Percentiles rank a stretch among this genome's conserved stretches.
phyloP scores from a whole-genome alignment of 2,329 filamentous ascomycete species.

The Arthrobotrys megalospora region DNA sequence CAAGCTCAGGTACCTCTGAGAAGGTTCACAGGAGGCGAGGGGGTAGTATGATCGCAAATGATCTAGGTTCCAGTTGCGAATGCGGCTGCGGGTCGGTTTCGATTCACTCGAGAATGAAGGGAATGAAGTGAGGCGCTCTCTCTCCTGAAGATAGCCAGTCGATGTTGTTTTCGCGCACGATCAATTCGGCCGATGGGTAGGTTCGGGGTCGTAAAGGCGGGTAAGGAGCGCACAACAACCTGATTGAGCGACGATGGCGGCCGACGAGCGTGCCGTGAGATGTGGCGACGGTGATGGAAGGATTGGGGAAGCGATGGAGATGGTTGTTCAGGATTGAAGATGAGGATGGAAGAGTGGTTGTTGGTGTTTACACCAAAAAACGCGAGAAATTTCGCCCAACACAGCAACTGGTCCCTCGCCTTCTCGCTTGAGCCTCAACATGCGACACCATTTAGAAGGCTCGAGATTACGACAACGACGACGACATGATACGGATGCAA shows the following conservation, averaged over 20 bases:
- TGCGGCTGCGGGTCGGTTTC: constrained; percentile 20
- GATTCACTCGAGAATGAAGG: constrained; percentile 22
- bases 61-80: constrained; percentile 25
- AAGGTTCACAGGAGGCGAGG: constrained; percentile 5
- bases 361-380: constrained; percentile 61
- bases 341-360: constrained; percentile 34
- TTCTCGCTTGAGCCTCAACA: constrained; percentile 36
- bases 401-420: constrained; percentile 41
- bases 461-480: not conserved
- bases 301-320: constrained; percentile 35
- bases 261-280: constrained; percentile 5
- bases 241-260: constrained; percentile 23
- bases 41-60: not conserved
- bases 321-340: constrained; percentile 23
- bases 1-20: constrained; percentile 28
- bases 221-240: constrained; percentile 7
- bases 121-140: constrained; percentile 25
- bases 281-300: constrained; percentile 30
- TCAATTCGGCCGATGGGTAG: constrained; percentile 23
- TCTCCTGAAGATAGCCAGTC: constrained; percentile 31
- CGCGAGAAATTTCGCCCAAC: constrained; percentile 62
- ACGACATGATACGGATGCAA: too few relatives aligned
- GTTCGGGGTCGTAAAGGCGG: constrained; percentile 13
- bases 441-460: not conserved
- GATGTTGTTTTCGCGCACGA: constrained; percentile 31